phyloP scores from a whole-genome alignment of 2,329 filamentous ascomycete genomes.

The Graphilbum ipis-grandicollis region DNA sequence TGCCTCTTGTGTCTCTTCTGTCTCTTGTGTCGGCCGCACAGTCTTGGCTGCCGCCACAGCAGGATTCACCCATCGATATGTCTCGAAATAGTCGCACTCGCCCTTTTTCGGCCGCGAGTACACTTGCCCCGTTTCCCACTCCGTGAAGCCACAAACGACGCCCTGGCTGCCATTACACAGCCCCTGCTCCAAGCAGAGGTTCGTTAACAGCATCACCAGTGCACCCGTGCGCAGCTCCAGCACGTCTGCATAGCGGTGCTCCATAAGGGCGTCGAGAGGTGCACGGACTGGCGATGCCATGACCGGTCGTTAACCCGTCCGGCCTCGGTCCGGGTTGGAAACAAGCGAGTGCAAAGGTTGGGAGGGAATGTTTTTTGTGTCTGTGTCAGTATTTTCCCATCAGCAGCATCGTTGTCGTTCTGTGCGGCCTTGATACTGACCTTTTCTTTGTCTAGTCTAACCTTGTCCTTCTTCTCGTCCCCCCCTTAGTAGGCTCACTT shows the following conservation, averaged over 20 bases:
- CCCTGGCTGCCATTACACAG: conserved; percentile 32
- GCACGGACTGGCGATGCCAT: conserved; percentile 8
- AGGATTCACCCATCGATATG: no score
- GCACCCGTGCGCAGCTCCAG: conserved; percentile 30
- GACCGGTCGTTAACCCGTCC: conserved; percentile 14
- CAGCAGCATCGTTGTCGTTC: not conserved
- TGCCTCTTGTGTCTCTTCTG: no score
- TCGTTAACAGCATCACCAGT: conserved; percentile 33
- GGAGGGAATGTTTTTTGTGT: no score
- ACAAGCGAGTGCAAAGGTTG: conserved; percentile 20
- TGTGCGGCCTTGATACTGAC: no score
- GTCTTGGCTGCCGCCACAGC: no score
- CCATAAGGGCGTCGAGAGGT: conserved; percentile 18
- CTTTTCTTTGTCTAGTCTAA: no score
- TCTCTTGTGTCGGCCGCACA: no score
- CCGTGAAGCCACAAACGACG: conserved; percentile 24
- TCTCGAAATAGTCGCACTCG: no score
- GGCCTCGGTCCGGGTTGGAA: conserved; percentile 22
- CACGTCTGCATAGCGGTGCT: conserved; percentile 26
- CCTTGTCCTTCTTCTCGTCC: no score
- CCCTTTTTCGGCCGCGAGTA: no score
- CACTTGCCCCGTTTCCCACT: no score
- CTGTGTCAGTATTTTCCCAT: no score
- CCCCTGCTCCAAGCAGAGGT: conserved; percentile 22
- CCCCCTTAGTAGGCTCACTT: conserved; percentile 25